Percentiles rank a stretch among this genome's conserved stretches.
Conservation (phyloP, 306 rosid species). For the Luffa aegyptiaca region DNA sequence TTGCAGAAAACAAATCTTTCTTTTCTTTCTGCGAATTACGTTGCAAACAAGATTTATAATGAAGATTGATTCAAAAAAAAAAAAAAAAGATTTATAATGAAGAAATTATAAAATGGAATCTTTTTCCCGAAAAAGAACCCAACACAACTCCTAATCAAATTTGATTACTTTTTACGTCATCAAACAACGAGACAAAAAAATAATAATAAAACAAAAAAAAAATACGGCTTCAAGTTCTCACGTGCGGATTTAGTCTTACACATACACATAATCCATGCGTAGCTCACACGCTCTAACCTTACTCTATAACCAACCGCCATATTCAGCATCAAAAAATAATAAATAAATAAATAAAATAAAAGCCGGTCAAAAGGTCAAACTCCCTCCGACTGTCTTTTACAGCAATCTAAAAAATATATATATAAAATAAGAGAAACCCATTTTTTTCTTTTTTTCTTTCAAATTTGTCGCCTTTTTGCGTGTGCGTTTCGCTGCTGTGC, state of each 20-base stretch:
- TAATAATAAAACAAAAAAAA: not conserved
- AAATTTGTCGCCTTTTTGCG: not conserved
- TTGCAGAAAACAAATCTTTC: too few species aligned
- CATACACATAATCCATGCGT: not conserved
- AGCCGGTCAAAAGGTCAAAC: not conserved
- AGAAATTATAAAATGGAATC: not conserved
- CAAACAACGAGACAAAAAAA: not conserved
- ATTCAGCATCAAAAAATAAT: not conserved
- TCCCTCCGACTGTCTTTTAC: too few species aligned
- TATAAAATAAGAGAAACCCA: too few species aligned
- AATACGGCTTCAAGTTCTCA: not conserved
- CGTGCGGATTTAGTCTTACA: not conserved
- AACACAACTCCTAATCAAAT: not conserved
- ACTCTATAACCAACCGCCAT: not conserved
- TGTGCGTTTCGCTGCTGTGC: not conserved
- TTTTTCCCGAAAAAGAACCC: not conserved
- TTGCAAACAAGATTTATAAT: too few species aligned
- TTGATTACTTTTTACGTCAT: not conserved
- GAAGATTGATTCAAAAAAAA: too few species aligned
- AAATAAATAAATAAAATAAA: not conserved
- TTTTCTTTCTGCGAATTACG: too few species aligned
- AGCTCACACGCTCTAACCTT: slow-evolving; percentile 4
- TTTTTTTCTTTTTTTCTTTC: too few species aligned
- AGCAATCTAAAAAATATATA: too few species aligned
- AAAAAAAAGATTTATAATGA: too few species aligned